Evolutionary conservation across 495 filamentous ascomycete species (phyloP), one percentile per base, ranked within the genome.

Genomic region (Hypoxylon subgilvum): DNA sequence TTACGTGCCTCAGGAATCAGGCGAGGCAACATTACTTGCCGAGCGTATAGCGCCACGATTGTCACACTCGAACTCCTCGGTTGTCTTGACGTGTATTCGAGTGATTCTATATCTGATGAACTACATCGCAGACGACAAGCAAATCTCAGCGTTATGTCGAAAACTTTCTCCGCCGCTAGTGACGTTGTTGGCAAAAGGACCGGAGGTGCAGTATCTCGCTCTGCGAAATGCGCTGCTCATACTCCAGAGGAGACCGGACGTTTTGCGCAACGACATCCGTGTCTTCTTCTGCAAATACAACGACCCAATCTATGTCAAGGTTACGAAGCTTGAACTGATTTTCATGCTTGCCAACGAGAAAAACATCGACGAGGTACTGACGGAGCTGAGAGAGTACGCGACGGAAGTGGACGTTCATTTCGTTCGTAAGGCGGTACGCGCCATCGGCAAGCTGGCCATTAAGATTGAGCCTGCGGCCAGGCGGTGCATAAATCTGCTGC

Each of bases 231-330:
- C 95, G 3, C 81, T 97, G 12, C 78, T 99, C 12, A 96, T 98
- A 57, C 76, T 99, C 41, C 94, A 99, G 70, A 84, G 94, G 57
- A 82, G 92, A 46, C 94, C 94, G 1, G 94, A 97, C 61, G 92
- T 99, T 2, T 77, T 99, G 6, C 84, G 94, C 31, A 97, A 96
- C 72, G 94, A 99, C 73, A 96, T 99, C 52, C 83, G 94, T 8
- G 93, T 97, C 38, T 99, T 99, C 75, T 98, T 98, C 74, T 99
- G 94, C 83, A 99, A 99, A 81, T 99, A 99, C 77, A 99, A 99
- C 63, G 94, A 99, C 67, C 94, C 95, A 0, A 97, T 97, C 50
- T 99, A 99, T 67, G 94, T 99, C 76, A 99, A 99, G 73, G 94
- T 99, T 61, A 97, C 95, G 9, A 99, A 99, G 73, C 82, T 99